Percentiles rank a stretch among this genome's conserved stretches.
Conservation (phyloP, 129 eudicot species). For the Oenanthe sinensis region DNA sequence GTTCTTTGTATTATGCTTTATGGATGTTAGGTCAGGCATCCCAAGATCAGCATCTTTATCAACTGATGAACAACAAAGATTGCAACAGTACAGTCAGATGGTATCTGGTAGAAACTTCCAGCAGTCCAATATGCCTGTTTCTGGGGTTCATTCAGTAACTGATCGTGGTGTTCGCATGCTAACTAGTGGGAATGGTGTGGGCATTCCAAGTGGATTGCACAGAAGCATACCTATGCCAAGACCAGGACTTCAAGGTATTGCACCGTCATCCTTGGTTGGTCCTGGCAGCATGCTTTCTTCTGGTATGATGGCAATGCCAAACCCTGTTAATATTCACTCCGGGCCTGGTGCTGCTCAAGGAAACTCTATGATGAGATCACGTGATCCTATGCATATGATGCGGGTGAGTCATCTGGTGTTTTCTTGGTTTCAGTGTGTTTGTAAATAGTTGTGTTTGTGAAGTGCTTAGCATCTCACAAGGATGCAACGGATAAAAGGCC, state of each 20-base stretch:
- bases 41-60: conserved; percentile 65
- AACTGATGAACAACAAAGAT: conserved; percentile 74
- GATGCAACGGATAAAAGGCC: background rate
- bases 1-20: conserved; percentile 12
- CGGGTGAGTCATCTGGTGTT: conserved; percentile 43
- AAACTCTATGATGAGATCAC: conserved; percentile 59
- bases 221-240: conserved; percentile 58
- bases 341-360: conserved; percentile 60
- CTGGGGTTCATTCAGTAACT: conserved; percentile 54
- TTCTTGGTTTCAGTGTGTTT: background rate
- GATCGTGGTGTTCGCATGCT: conserved; percentile 62
- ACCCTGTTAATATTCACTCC: conserved; percentile 42
- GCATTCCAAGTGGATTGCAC: conserved; percentile 47
- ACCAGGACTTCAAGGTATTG: conserved; percentile 60
- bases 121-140: conserved; percentile 43
- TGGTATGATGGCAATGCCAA: conserved; percentile 39
- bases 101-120: conserved; percentile 52
- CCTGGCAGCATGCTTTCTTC: conserved; percentile 40
- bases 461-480: background rate
- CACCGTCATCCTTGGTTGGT: conserved; percentile 48
- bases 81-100: conserved; percentile 71
- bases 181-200: conserved; percentile 61
- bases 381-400: conserved; percentile 60
- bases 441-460: background rate
- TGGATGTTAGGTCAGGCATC: conserved; percentile 71